phyloP scores from a whole-genome alignment of 108 stramenopile species.

The Nitzschia sp. region DNA sequence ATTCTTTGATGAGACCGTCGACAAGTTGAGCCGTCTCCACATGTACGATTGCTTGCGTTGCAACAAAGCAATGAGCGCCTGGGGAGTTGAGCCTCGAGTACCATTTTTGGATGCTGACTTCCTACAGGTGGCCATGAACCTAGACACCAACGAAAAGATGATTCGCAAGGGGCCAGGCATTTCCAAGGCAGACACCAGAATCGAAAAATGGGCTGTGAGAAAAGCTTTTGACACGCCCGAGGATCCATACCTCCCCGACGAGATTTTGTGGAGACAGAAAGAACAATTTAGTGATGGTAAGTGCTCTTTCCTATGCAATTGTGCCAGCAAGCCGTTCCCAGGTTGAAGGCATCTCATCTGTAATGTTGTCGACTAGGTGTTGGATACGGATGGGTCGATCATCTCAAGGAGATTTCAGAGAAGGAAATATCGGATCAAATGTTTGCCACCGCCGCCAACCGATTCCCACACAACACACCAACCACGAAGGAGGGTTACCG shows the following conservation, averaged over 20 bases:
- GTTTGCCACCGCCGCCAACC: slow-evolving; percentile 89
- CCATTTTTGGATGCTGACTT: slow-evolving; percentile 98
- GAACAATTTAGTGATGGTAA: slow-evolving; percentile 98
- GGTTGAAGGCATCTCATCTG: too few species aligned
- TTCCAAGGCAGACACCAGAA: slow-evolving; percentile 75
- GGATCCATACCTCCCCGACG: slow-evolving; percentile 95
- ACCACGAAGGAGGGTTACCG: slow-evolving; percentile 98
- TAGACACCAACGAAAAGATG: slow-evolving; percentile 95
- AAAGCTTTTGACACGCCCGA: slow-evolving; percentile 99
- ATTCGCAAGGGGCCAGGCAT: slow-evolving; percentile 79
- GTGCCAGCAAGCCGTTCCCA: too few species aligned
- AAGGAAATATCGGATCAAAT: slow-evolving; percentile 90
- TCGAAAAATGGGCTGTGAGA: slow-evolving; percentile 97
- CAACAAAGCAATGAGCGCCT: slow-evolving; percentile 98
- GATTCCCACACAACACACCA: slow-evolving; percentile 98
- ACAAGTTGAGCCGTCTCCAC: slow-evolving; percentile 92
- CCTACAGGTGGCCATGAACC: slow-evolving; percentile 93
- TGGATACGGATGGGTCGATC: slow-evolving; percentile 98
- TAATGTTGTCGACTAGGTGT: slow-evolving; percentile 73
- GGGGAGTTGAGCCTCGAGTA: slow-evolving; percentile 97
- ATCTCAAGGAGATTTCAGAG: slow-evolving; percentile 90
- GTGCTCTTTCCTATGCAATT: too few species aligned
- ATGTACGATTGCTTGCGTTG: slow-evolving; percentile 98
- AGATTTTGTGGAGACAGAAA: slow-evolving; percentile 99
- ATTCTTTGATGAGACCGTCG: slow-evolving; percentile 96